These are phyloP conservation scores for Cytospora paraplurivora DNA, from an alignment of 2,329 filamentous ascomycete species.

Conservation along the genomic window DNA sequence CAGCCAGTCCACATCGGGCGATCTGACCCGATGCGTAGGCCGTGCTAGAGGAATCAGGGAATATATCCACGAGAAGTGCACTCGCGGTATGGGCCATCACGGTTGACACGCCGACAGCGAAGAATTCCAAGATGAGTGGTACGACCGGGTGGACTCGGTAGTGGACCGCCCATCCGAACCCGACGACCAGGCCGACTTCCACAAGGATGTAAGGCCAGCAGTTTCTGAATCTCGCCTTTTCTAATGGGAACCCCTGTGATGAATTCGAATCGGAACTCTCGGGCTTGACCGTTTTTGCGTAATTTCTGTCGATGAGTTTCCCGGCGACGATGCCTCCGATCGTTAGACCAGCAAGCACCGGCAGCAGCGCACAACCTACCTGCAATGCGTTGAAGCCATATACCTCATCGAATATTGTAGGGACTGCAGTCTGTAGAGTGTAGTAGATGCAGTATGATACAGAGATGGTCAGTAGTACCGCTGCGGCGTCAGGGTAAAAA, in stretches of 20 bases:
- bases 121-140: conserved; percentile 54
- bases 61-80: conserved; percentile 61
- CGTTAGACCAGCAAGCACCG: conserved; percentile 25
- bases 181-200: conserved; percentile 51
- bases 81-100: conserved; percentile 61
- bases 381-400: conserved; percentile 47
- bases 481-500: conserved; percentile 54
- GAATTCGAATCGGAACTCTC: conserved; percentile 38
- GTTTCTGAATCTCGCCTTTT: conserved; percentile 52
- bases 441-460: conserved; percentile 44
- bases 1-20: conserved; percentile 58
- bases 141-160: conserved; percentile 50
- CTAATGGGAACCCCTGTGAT: conserved; percentile 49
- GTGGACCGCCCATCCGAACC: conserved; percentile 57
- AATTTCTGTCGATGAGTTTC: conserved; percentile 62
- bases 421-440: conserved; percentile 52
- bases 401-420: conserved; percentile 49
- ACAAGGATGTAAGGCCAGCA: conserved; percentile 54
- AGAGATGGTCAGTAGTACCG: conserved; percentile 37
- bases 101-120: conserved; percentile 56
- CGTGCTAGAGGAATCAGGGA: conserved; percentile 57
- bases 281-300: conserved; percentile 61
- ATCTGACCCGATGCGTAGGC: conserved; percentile 63
- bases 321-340: conserved; percentile 49
- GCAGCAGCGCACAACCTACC: conserved; percentile 12